Evolutionary conservation across 2,329 filamentous ascomycete species (phyloP).

Genomic region (Xylariaceae sp.): DNA sequence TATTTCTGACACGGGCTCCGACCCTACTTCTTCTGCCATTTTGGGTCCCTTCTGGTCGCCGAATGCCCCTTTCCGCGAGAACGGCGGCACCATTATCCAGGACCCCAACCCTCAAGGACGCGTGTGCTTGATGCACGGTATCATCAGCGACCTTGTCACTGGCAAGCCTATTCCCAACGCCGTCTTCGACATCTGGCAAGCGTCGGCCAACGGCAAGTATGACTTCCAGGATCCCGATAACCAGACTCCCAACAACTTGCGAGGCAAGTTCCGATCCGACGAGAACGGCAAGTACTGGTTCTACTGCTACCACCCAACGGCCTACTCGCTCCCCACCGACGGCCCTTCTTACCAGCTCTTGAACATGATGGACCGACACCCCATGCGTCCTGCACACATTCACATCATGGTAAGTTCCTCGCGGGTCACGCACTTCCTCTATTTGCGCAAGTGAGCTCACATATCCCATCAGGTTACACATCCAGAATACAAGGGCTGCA

Average conservation of each 20-base stretch:
- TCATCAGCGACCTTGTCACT: slow-evolving; percentile 41
- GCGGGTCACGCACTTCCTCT: too few relatives aligned
- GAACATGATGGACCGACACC: slow-evolving; percentile 42
- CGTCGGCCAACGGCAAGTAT: slow-evolving; percentile 71
- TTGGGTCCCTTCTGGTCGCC: slow-evolving; percentile 77
- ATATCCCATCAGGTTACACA: slow-evolving; percentile 40
- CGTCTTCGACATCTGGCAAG: slow-evolving; percentile 76
- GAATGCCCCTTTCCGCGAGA: slow-evolving; percentile 66
- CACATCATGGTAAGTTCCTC: slow-evolving; percentile 39
- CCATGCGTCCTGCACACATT: slow-evolving; percentile 46
- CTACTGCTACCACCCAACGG: slow-evolving; percentile 72
- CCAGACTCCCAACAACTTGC: slow-evolving; percentile 69
- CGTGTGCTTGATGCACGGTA: slow-evolving; percentile 64
- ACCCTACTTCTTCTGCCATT: slow-evolving; percentile 71
- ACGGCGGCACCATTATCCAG: slow-evolving; percentile 64
- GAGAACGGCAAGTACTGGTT: slow-evolving; percentile 66
- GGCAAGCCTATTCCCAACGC: slow-evolving; percentile 59
- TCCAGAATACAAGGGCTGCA: slow-evolving; percentile 65
- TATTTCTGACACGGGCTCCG: slow-evolving; percentile 55
- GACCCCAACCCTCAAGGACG: slow-evolving; percentile 54
- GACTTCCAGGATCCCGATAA: slow-evolving; percentile 70
- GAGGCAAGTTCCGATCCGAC: slow-evolving; percentile 70
- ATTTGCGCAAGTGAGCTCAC: background rate
- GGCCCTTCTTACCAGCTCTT: slow-evolving; percentile 42
- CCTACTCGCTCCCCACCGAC: slow-evolving; percentile 66